Evolutionary conservation across 2,329 filamentous ascomycete species (phyloP), one percentile per base, ranked within the genome.

Genomic region (Periconia sp.): DNA sequence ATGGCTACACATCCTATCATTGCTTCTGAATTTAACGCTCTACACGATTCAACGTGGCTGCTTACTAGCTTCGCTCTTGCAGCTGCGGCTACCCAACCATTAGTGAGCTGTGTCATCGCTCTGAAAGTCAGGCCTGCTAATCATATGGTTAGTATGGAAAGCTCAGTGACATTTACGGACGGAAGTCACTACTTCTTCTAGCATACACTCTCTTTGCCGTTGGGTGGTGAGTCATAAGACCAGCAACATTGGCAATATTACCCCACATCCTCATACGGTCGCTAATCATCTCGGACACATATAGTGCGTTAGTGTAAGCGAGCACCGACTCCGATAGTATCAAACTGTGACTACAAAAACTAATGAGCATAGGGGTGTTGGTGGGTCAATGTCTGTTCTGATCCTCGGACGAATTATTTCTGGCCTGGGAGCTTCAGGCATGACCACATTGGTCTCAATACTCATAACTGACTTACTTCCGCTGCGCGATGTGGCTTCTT

Each of bases 391-490:
- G 46, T 32, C n/a, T 12, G 39, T 48, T n/a, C 17, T 55, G 2
- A 63, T 66, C 16, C 16, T 55, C 35, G 84, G 83, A 2, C 77
- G 87, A 63, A 75, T 79, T 3, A 77, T 83, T 40, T 77, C 79
- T 56, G 82, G 81, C 3, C 78, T 87, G 35, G 87, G 86, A 4
- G 84, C 85, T 15, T 85, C 83, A 3, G 87, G 86, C 9, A 86
- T 89, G 80, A 58, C 56, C 4, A 39, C 51, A 10, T 29, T 65
- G 3, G 57, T 76, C 2, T 73, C 73, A 0, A 74, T 79, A 9
- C 71, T 79, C 4, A 73, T 78, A 36, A 76, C 60, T 43, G 78
- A 79, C 46, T 65, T 79, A 6, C 74, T 80, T 4, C 74, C 77
- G 0, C 63, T 75, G 2, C 66, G 73, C 8, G 75, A 79, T 10